Evolutionary conservation across 345 rosid genomes (phyloP), one percentile per base, ranked within the genome.

Genomic region (Conringia planisiliqua): DNA sequence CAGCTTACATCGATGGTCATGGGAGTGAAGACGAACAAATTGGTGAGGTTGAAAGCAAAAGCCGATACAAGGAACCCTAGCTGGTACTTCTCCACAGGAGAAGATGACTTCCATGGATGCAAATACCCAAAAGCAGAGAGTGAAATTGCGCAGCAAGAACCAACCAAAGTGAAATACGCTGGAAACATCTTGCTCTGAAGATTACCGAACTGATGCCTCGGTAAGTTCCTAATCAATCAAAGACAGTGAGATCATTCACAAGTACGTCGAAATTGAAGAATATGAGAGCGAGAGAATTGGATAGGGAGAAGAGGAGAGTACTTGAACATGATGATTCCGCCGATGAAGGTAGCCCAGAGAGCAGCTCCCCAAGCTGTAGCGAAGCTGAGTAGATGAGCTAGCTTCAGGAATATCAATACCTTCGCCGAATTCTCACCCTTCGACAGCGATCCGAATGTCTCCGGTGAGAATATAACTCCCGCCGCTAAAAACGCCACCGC

Each of bases 311-410:
- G 32, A 20, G 6, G 55, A 9, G n/a, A 13, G 10, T 75, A 95
- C 99, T 90, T 95, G 90, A 95, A 91, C 99, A 95, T 91, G 83
- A 95, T 87, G 93, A 92, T 90, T 75, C 99, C 97, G 26, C 97
- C 97, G 83, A 95, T 92, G 86, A 91, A 95, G 66, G 97, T 95
- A 84, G 89, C 97, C 99, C 97, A 95, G 17, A 89, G 93, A 70
- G 97, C 91, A 42, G 96, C 82, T 6, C 97, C 99, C 88, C 93
- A 95, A 43, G 99, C 92, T 38, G 99, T 88, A 82, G 99, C 79
- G 83, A 95, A 95, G 78, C 90, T 68, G 57, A 95, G 96, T 10
- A 95, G 86, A 81, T 95, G 97, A 75, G 91, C 88, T 52, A 95
- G 84, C 81, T 91, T 95, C 69, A 95, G 78, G 75, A 80, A 75